Percentiles rank a stretch among this genome's conserved stretches.
These are phyloP conservation scores for Agrostemma githago DNA, from an alignment of 148 eudicot genomes.

Conservation along the genomic window DNA sequence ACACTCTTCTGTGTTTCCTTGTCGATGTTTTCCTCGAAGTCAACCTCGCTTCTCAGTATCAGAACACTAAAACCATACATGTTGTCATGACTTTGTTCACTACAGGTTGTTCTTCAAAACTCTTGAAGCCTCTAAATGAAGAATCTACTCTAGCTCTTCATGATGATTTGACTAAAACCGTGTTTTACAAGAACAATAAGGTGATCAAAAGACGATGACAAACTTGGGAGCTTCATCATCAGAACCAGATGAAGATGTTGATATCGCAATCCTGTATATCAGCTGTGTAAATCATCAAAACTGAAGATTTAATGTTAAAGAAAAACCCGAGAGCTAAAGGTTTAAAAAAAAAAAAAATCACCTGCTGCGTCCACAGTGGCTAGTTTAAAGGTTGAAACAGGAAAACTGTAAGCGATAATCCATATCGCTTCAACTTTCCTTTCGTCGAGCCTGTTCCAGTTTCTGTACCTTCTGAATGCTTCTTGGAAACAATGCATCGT, in stretches of 20 bases:
- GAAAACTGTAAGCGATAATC: not conserved
- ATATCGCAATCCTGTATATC: not conserved
- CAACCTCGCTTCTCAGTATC: not conserved
- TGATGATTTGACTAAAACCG: not conserved
- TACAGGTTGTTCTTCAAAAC: not conserved
- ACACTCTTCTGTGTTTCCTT: too few species aligned
- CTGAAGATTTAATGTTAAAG: not conserved
- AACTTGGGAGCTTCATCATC: not conserved
- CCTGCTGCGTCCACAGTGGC: slow-evolving; percentile 12
- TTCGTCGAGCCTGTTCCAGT: slow-evolving; percentile 53
- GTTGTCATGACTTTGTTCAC: not conserved
- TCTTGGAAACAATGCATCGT: slow-evolving; percentile 71
- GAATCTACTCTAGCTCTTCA: not conserved
- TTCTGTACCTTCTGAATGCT: slow-evolving; percentile 49
- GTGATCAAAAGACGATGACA: not conserved
- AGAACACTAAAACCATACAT: not conserved
- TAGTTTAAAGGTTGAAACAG: slow-evolving; percentile 16
- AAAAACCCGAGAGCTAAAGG: not conserved
- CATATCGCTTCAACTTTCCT: slow-evolving; percentile 41
- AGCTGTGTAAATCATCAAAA: not conserved
- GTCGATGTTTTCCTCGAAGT: too few species aligned
- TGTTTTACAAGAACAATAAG: not conserved
- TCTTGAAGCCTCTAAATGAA: not conserved
- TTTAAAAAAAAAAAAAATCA: not conserved
- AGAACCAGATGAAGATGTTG: not conserved